phyloP scores from a whole-genome alignment of 306 rosid genomes.

The Senna tora region DNA sequence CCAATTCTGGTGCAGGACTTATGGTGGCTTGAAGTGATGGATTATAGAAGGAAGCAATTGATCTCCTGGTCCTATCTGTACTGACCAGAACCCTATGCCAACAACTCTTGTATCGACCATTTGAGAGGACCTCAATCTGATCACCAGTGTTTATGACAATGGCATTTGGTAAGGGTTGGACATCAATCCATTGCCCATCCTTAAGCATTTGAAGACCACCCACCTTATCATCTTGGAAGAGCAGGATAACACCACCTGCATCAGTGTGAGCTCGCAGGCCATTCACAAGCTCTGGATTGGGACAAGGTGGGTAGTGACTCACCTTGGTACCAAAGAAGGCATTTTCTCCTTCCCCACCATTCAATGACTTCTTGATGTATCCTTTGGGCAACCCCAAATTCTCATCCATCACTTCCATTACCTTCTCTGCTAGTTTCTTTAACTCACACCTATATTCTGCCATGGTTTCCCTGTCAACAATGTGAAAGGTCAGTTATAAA shows the following conservation, averaged over 20 bases:
- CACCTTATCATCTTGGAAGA: constrained; percentile 85
- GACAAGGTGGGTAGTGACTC: constrained; percentile 97
- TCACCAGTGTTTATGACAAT: constrained; percentile 95
- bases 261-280: constrained; percentile 97
- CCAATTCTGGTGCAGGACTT: constrained; percentile 73
- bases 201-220: constrained; percentile 95
- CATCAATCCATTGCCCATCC: constrained; percentile 85
- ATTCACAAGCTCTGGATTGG: constrained; percentile 74
- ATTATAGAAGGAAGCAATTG: constrained; percentile 89
- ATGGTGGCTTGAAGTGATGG: constrained; percentile 86
- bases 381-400: constrained; percentile 76
- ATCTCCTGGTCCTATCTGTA: constrained; percentile 72
- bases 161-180: constrained; percentile 76
- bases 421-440: constrained; percentile 63
- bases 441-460: constrained; percentile 68
- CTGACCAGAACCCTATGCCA: constrained; percentile 79
- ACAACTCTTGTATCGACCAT: constrained; percentile 88
- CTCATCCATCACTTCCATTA: constrained; percentile 93
- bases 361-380: constrained; percentile 71
- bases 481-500: constrained; percentile 23
- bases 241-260: constrained; percentile 90
- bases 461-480: constrained; percentile 78
- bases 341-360: constrained; percentile 61
- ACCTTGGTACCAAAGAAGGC: constrained; percentile 94
- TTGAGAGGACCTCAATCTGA: constrained; percentile 93